These are phyloP conservation scores for Massariosphaeria phaeospora DNA, from an alignment of 495 filamentous ascomycete species.

Conservation along the genomic window DNA sequence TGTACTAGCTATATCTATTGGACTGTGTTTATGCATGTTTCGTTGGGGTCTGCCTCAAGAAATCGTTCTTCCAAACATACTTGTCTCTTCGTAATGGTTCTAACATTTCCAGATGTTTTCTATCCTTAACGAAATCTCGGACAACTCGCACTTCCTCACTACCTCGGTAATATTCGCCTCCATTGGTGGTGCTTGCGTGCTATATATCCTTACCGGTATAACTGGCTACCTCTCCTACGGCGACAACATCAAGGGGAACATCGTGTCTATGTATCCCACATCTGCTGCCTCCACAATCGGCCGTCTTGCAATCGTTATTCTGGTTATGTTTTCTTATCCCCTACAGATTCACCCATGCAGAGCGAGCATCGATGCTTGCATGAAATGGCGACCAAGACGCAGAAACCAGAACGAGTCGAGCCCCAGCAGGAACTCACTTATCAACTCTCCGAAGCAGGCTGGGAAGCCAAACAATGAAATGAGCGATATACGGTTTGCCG, in stretches of 20 bases:
- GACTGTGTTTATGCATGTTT: background rate
- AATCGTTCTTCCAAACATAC: background rate
- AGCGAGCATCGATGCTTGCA: conserved; percentile 83
- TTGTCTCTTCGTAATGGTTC: too few species aligned
- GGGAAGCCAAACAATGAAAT: conserved; percentile 48
- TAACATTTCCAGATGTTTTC: conserved; percentile 78
- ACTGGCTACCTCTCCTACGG: conserved; percentile 95
- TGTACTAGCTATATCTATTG: too few species aligned
- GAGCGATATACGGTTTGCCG: conserved; percentile 81
- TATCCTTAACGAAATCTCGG: conserved; percentile 86
- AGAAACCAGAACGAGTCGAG: conserved; percentile 32
- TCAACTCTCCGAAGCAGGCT: conserved; percentile 15
- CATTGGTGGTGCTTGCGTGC: conserved; percentile 70
- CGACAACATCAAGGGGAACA: conserved; percentile 79
- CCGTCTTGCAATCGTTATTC: conserved; percentile 88
- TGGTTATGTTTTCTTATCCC: conserved; percentile 96
- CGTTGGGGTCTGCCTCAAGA: background rate
- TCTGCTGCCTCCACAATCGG: conserved; percentile 84
- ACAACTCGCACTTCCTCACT: conserved; percentile 77
- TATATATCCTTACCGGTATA: conserved; percentile 88
- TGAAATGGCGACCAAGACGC: conserved; percentile 78
- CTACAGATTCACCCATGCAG: conserved; percentile 93
- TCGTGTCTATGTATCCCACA: conserved; percentile 84
- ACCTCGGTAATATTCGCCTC: conserved; percentile 74
- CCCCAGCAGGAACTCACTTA: conserved; percentile 36